Evolutionary conservation across 352 stramenopile species (phyloP).

Genomic region (Pythium aristosporum): DNA sequence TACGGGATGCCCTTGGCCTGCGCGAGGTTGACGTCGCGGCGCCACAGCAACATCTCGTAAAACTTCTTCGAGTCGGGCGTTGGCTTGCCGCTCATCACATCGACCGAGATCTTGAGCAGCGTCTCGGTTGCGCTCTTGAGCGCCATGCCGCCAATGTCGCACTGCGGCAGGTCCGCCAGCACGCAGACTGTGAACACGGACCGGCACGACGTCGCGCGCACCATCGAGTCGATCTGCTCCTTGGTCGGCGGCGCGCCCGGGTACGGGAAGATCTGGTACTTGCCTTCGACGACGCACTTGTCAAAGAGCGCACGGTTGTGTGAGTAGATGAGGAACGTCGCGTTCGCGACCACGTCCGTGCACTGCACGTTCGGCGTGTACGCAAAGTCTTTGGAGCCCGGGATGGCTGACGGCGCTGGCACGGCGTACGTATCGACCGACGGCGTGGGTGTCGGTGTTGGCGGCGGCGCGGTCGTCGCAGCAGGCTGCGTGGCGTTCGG

Average conservation of each 20-base stretch:
- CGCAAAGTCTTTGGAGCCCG: constrained; percentile 48
- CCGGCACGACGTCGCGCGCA: constrained; percentile 42
- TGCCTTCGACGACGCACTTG: constrained; percentile 45
- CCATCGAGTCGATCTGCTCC: constrained; percentile 53
- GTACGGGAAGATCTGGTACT: constrained; percentile 71
- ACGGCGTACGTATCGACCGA: constrained; percentile 21
- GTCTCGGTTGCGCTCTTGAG: constrained; percentile 52
- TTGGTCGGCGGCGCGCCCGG: constrained; percentile 42
- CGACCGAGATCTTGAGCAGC: constrained; percentile 60
- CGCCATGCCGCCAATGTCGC: constrained; percentile 47
- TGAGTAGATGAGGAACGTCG: constrained; percentile 50
- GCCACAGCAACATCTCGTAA: constrained; percentile 51
- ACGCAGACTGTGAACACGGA: constrained; percentile 59
- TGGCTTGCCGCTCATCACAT: constrained; percentile 35
- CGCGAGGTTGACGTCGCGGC: constrained; percentile 51
- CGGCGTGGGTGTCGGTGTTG: background rate
- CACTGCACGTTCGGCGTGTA: constrained; percentile 41
- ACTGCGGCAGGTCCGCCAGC: constrained; percentile 45
- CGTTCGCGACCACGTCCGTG: constrained; percentile 38
- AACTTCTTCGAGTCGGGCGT: constrained; percentile 43
- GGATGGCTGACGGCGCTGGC: constrained; percentile 35
- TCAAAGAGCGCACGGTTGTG: constrained; percentile 60
- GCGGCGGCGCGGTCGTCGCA: background rate
- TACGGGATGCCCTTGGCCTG: constrained; percentile 38
- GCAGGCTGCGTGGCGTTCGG: background rate